Base-by-base conservation (phyloP, 345 rosid genomes). In the Carallia brachiata region DNA sequence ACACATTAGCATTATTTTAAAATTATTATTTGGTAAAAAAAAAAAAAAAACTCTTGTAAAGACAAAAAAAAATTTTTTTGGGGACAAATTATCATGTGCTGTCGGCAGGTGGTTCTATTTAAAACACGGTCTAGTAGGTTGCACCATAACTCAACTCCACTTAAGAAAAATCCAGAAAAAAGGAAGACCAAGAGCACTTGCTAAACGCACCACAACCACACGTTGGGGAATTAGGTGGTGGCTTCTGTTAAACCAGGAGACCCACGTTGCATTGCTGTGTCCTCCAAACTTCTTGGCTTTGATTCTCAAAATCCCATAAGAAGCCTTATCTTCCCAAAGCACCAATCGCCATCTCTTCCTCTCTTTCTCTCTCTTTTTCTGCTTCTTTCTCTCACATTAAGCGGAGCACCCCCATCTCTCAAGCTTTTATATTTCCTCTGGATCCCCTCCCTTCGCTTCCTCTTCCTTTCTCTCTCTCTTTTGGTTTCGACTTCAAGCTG, bases 321-420 rank as follows among this genome's bases (percentile, higher is more conserved):
- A 19, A 40, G 13, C 73, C 84, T 84, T 76, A 74, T 82, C 85
- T 69, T 64, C 77, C 44, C 32, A 58, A 23, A 4, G 15, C 64
- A 4, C 85, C 87, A 78, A 2, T 60, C 82, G 52, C 23, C 23
- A 23, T 23, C 23, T 23, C 23, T 23, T 23, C 23, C 23, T 23
- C 23, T 23, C 23, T 23, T 23, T 23, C 23, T 23, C 23, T 23
- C 23, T 23, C 23, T 23, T 23, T 56, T 57, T 32, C 56, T 15
- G 4, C 31, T 37, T 16, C 15, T 1, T 28, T 28, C 8, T n/a
- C 44, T 23, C 59, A 9, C 15, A 55, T 10, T 0, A 3, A 9
- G 32, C 31, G 1, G 34, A 19, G 16, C 60, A 9, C 6, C 15
- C 6, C 28, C 34, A 27, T 56, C 60, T 56, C 15, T 9, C 30